Conservation (phyloP, 148 eudicot genomes). For the Spergularia bocconei region DNA sequence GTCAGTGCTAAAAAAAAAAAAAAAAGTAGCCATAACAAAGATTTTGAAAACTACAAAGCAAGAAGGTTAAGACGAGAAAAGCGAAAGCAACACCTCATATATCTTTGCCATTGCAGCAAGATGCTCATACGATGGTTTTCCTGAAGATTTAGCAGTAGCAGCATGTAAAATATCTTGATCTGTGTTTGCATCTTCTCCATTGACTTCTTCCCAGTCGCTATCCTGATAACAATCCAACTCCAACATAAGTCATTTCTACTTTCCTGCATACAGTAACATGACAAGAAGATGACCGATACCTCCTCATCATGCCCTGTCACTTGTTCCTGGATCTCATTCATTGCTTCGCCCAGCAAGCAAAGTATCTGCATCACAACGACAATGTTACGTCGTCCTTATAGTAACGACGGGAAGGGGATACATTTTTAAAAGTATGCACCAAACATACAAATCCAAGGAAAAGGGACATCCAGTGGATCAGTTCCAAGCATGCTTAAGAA, state of each 20-base stretch:
- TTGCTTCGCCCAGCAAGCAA: slow-evolving; percentile 69
- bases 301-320: slow-evolving; percentile 55
- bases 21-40: neutral
- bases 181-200: slow-evolving; percentile 48
- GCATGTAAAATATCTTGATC: slow-evolving; percentile 41
- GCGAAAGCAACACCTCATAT: slow-evolving; percentile 34
- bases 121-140: slow-evolving; percentile 57
- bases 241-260: slow-evolving; percentile 2
- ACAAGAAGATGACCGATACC: slow-evolving; percentile 37
- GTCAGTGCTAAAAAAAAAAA: neutral
- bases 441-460: too few species aligned
- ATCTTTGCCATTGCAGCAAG: slow-evolving; percentile 81
- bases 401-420: too few species aligned
- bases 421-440: too few species aligned
- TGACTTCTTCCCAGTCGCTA: slow-evolving; percentile 95
- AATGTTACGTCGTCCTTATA: neutral
- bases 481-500: too few species aligned
- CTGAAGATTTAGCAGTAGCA: slow-evolving; percentile 38
- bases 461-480: too few species aligned
- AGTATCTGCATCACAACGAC: slow-evolving; percentile 49
- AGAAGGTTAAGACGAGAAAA: neutral
- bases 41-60: neutral
- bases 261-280: neutral
- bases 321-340: slow-evolving; percentile 92
- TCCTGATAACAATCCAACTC: slow-evolving; percentile 45